phyloP scores from a whole-genome alignment of 805 yeast species.

The Wickerhamomyces subpelliculosus region DNA sequence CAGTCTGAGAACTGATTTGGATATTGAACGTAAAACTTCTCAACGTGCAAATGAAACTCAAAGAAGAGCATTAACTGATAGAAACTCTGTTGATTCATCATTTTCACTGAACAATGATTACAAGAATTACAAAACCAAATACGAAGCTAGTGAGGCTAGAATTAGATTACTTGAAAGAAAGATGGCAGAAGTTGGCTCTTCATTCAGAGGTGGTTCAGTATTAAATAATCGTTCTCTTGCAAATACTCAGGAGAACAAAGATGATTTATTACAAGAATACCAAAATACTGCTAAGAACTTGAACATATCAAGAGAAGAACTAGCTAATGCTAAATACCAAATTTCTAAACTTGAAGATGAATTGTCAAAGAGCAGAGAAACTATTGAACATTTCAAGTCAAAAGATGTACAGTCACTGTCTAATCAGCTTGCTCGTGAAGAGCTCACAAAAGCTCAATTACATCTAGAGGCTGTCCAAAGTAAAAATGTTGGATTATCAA shows the following conservation, averaged over 20 bases:
- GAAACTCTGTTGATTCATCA: conserved; percentile 14
- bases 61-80: conserved; percentile 26
- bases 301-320: conserved; percentile 36
- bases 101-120: conserved; percentile 18
- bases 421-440: conserved; percentile 27
- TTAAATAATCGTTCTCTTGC: not conserved
- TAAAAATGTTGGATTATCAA: conserved; percentile 50
- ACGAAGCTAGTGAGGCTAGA: conserved; percentile 39
- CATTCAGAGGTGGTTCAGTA: not conserved
- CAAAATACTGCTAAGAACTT: conserved; percentile 43
- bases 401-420: conserved; percentile 12
- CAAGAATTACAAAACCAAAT: conserved; percentile 33
- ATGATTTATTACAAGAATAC: conserved; percentile 38
- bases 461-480: conserved; percentile 48
- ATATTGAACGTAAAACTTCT: conserved; percentile 44
- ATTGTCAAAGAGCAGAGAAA: conserved; percentile 31
- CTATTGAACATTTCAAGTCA: conserved; percentile 5
- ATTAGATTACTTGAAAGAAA: conserved; percentile 33
- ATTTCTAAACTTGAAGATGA: conserved; percentile 34
- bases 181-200: conserved; percentile 18
- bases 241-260: conserved; percentile 10
- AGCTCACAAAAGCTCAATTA: conserved; percentile 40
- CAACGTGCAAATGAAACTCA: conserved; percentile 40
- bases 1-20: conserved; percentile 38
- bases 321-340: conserved; percentile 33